Base-by-base conservation (phyloP, 1,284 basidiomycete genomes). In the Melanopsichium pennsylvanicum region DNA sequence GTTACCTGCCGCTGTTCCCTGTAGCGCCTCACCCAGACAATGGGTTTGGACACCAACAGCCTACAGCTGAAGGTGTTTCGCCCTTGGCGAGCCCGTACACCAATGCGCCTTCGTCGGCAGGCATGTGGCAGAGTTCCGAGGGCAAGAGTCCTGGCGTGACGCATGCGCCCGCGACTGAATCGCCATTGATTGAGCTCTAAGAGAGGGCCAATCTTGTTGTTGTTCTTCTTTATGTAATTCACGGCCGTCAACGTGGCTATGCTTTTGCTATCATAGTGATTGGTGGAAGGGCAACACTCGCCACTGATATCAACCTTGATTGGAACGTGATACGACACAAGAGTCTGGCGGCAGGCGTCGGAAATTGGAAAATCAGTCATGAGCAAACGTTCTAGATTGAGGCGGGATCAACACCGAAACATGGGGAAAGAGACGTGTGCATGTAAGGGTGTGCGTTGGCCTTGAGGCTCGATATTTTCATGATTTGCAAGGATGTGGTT, bases 151-250 rank as follows among this genome's bases (percentile, higher is more conserved):
- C 38, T 15, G 38, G 36, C 4, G 38, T n/a, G 7, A 26, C 39
- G 10, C 42, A 52, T 13, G 37, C 50, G n/a, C 31, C 48, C 0
- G 58, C 48, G 19, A 27, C 46, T 19, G 68, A 70, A 45, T 41
- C 59, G 35, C 61, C 62, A n/a, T 41, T 70, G 62, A 70, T 70
- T 36, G 57, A 70, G 46, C 62, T 70, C 50, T 70, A 23, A 55
- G 39, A n/a, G n/a, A n/a, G n/a, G n/a, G n/a, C n/a, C n/a, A n/a
- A n/a, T n/a, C 35, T 8, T 7, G 27, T 29, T 29, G 27, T 8
- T 19, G 34, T 16, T 34, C 5, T 12, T 16, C 16, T 34, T 12
- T 9, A 5, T 34, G 32, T n/a, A 8, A 8, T 8, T 29, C 27
- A 7, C 8, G 27, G 8, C 27, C 27, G 8, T 29, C 37, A 29